Percentiles rank a stretch among this genome's conserved stretches.
These are phyloP conservation scores for Arthrobotrys sinensis DNA, from an alignment of 2,329 filamentous ascomycete species.

Conservation along the genomic window DNA sequence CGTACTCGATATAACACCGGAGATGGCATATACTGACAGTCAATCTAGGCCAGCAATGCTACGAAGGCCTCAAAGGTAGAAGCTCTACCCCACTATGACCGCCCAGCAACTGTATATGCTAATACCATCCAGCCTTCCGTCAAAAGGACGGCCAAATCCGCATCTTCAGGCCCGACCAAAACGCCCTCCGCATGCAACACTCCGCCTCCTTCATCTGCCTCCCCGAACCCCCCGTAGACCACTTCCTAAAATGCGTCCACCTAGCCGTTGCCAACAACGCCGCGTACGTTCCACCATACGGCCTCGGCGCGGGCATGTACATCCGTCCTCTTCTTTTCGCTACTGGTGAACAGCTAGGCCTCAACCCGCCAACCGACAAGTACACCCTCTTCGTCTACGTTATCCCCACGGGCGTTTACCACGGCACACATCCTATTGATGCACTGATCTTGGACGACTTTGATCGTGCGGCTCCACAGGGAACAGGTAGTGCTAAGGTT, in stretches of 20 bases:
- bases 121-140: constrained; percentile 77
- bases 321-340: constrained; percentile 91
- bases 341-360: constrained; percentile 85
- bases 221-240: constrained; percentile 81
- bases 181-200: constrained; percentile 86
- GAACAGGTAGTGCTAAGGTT: constrained; percentile 91
- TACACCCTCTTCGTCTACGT: constrained; percentile 89
- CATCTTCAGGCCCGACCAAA: constrained; percentile 89
- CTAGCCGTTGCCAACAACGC: constrained; percentile 90
- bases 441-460: constrained; percentile 92
- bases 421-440: constrained; percentile 88
- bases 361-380: constrained; percentile 84
- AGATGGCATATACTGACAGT: constrained; percentile 23
- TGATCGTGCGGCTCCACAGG: constrained; percentile 91
- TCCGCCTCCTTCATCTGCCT: constrained; percentile 87
- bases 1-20: background rate
- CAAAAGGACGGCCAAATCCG: constrained; percentile 80
- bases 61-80: constrained; percentile 87
- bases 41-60: constrained; percentile 82
- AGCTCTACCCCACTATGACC: background rate
- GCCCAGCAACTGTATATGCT: background rate
- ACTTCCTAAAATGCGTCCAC: constrained; percentile 83
- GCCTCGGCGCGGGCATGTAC: constrained; percentile 92
- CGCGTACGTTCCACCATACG: constrained; percentile 89
- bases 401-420: constrained; percentile 92